These are phyloP conservation scores for Fusarium sp. DNA, from an alignment of 2,329 filamentous ascomycete genomes.

Conservation along the genomic window DNA sequence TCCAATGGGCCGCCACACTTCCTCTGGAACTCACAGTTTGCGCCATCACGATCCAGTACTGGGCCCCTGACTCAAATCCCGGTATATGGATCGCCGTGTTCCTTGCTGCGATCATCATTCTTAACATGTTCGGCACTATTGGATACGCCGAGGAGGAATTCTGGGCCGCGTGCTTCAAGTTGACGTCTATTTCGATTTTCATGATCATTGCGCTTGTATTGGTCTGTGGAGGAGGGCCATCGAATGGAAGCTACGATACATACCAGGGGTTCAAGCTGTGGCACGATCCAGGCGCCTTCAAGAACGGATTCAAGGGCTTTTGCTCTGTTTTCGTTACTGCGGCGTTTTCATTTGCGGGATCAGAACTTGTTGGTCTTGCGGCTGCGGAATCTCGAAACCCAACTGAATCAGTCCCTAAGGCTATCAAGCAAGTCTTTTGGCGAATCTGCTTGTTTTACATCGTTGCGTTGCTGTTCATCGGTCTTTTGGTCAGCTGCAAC, in stretches of 20 bases:
- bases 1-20: constrained; percentile 56
- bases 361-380: constrained; percentile 75
- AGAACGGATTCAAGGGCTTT: constrained; percentile 78
- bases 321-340: constrained; percentile 77
- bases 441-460: constrained; percentile 63
- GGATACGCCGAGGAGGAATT: constrained; percentile 68
- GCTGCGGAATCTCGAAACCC: constrained; percentile 76
- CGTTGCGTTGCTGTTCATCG: constrained; percentile 60
- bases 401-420: constrained; percentile 77
- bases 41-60: constrained; percentile 57
- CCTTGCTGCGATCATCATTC: constrained; percentile 59
- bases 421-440: constrained; percentile 78
- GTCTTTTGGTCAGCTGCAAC: constrained; percentile 57
- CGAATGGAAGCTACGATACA: constrained; percentile 54
- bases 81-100: constrained; percentile 59
- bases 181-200: constrained; percentile 67
- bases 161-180: constrained; percentile 64
- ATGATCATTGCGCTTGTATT: constrained; percentile 71
- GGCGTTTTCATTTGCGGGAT: constrained; percentile 75
- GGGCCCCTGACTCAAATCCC: constrained; percentile 52
- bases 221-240: constrained; percentile 67
- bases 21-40: constrained; percentile 57
- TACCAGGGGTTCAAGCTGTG: constrained; percentile 56
- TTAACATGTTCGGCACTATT: constrained; percentile 67
- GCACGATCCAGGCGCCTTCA: constrained; percentile 61